Evolutionary conservation across 2,329 filamentous ascomycete genomes (phyloP).

Genomic region (Colletotrichum costaricense): DNA sequence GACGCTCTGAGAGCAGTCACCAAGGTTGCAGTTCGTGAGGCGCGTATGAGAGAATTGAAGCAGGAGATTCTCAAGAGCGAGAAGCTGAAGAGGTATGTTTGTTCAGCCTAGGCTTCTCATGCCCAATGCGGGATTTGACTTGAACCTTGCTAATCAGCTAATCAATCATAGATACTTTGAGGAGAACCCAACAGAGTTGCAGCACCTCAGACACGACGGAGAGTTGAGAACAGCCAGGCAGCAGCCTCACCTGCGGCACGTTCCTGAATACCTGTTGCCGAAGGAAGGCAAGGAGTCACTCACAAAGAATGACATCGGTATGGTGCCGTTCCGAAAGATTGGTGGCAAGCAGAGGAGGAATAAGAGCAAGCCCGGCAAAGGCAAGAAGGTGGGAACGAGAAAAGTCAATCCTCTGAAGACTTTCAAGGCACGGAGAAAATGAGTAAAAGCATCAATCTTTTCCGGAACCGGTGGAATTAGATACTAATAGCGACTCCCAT

Average conservation of each 20-base stretch:
- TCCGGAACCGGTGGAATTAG: neutral
- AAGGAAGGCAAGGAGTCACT: constrained; percentile 72
- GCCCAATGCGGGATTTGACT: neutral
- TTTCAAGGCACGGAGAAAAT: constrained; percentile 75
- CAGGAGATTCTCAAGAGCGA: constrained; percentile 94
- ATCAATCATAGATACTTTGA: constrained; percentile 78
- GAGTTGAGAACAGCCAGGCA: constrained; percentile 86
- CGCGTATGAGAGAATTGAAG: constrained; percentile 86
- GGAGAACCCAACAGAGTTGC: constrained; percentile 91
- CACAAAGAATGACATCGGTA: constrained; percentile 76
- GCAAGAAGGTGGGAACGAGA: constrained; percentile 65
- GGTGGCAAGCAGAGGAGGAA: constrained; percentile 63
- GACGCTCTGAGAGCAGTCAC: constrained; percentile 93
- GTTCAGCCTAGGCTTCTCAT: neutral
- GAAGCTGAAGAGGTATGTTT: constrained; percentile 77
- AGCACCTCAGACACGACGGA: constrained; percentile 88
- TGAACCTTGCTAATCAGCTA: neutral
- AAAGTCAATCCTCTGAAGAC: constrained; percentile 89
- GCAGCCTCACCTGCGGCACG: constrained; percentile 91
- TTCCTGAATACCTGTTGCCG: constrained; percentile 93
- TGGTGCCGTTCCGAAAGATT: constrained; percentile 74
- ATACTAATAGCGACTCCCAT: constrained; percentile 4
- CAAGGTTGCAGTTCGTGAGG: constrained; percentile 88
- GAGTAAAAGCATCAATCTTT: constrained; percentile 35
- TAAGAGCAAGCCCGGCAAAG: constrained; percentile 49